Base-by-base conservation (phyloP, 768 basidiomycete species). In the Termitomyces sp. region DNA sequence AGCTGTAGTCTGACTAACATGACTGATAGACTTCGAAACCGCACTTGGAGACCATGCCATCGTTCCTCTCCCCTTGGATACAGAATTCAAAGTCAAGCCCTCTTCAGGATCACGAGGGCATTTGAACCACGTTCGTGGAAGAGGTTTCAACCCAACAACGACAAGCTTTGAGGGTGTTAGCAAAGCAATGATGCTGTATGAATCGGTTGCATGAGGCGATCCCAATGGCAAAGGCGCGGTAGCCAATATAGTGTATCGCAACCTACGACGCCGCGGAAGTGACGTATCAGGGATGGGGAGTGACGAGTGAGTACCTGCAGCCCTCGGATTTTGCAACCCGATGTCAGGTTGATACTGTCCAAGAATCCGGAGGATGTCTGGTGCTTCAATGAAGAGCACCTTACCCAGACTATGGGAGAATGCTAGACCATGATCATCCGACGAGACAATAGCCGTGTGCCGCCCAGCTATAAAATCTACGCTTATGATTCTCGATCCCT, bases 351-450 rank as follows among this genome's bases (percentile, higher is more conserved):
- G 90, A 66, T 98, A 96, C 65, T 88, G 91, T 1, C 97, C 97
- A 2, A 98, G 79, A 53, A 99, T 92, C 18, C 97, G 87, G 46
- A 98, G 80, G 35, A 92, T 92, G 68, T 99, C 97, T 16, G 91
- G 86, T 13, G 95, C 94, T 47, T 98, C 95, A 6, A 99, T 88
- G 62, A 97, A 97, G 14, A 98, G 78, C 11, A 98, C 87, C 69
- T 92, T 95, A 28, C 97, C 94, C 4, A 99, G 75, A 55, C 89
- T 91, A 71, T 98, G 95, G 68, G 92, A 97, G 72, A 99, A 99
- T 0, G 94, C 92, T 9, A 98, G 79, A 0, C 97, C 97, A 62
- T 80, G 74, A 57, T 96, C 91, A 68, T 98, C 97, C 2, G 92
- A 90, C 4, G 88, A 88, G 41, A 98, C 84, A 51, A 98, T 81